These are phyloP conservation scores for Arachis monticola DNA, from an alignment of 331 rosid species.

Conservation along the genomic window DNA sequence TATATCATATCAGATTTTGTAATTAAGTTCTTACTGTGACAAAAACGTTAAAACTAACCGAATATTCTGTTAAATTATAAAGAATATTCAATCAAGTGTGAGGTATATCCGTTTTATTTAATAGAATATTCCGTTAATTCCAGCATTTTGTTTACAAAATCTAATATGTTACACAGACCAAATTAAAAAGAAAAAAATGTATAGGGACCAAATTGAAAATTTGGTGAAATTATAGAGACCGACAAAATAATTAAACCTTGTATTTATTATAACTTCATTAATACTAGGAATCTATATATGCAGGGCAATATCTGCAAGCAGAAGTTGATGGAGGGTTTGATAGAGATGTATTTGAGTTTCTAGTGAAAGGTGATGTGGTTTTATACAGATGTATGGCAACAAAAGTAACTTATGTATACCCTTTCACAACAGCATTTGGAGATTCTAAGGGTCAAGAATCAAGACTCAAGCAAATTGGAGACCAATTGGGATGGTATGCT, in stretches of 20 bases:
- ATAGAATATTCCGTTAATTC: too few species aligned
- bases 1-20: too few species aligned
- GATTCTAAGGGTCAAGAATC: constrained; percentile 95
- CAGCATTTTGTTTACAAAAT: too few species aligned
- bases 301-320: constrained; percentile 85
- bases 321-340: constrained; percentile 91
- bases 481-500: constrained; percentile 85
- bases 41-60: too few species aligned
- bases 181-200: too few species aligned
- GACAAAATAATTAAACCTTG: too few species aligned
- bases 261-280: constrained; percentile 19
- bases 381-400: constrained; percentile 76
- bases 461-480: constrained; percentile 70
- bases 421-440: constrained; percentile 91
- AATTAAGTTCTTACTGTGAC: too few species aligned
- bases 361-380: constrained; percentile 87
- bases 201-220: too few species aligned
- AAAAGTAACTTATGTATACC: constrained; percentile 83
- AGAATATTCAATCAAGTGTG: too few species aligned
- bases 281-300: constrained; percentile 4
- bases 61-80: too few species aligned
- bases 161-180: too few species aligned
- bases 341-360: constrained; percentile 79
- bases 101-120: not conserved
- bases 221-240: not conserved